Conservation (phyloP, 108 stramenopile genomes). For the Nitzschia sp. region DNA sequence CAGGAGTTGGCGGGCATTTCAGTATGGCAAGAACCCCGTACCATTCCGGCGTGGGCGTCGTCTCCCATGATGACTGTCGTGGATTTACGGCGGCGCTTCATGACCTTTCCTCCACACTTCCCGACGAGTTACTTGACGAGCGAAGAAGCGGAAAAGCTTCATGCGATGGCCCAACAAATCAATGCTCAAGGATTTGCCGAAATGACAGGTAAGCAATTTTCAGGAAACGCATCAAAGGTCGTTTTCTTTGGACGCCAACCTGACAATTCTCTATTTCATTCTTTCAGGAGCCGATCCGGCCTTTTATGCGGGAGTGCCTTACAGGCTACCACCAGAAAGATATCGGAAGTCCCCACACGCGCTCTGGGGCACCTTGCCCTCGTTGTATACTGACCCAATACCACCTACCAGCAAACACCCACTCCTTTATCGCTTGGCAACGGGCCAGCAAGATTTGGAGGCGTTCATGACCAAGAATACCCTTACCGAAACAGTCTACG, state of each 20-base stretch:
- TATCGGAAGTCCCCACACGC: conserved; percentile 86
- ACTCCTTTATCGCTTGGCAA: conserved; percentile 50
- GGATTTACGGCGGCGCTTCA: conserved; percentile 60
- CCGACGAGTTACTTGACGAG: conserved; percentile 76
- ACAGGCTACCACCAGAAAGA: conserved; percentile 63
- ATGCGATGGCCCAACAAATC: conserved; percentile 43
- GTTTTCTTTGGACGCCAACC: not conserved
- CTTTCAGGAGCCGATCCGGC: conserved; percentile 60
- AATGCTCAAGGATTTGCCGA: conserved; percentile 48
- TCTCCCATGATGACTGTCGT: conserved; percentile 34
- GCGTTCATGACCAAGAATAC: conserved; percentile 19
- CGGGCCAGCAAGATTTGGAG: conserved; percentile 20
- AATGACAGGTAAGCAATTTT: conserved; percentile 49
- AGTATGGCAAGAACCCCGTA: conserved; percentile 77
- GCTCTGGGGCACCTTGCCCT: conserved; percentile 83
- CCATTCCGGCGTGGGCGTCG: conserved; percentile 73
- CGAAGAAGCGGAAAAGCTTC: conserved; percentile 71
- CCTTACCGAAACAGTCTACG: conserved; percentile 53
- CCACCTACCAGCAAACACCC: conserved; percentile 38
- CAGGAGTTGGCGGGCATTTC: conserved; percentile 69
- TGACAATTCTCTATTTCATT: too few species aligned
- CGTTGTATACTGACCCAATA: conserved; percentile 45
- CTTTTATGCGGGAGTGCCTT: conserved; percentile 72
- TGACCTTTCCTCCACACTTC: conserved; percentile 78
- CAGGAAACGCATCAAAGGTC: not conserved